Evolutionary conservation across 2,329 filamentous ascomycete species (phyloP), one percentile per base, ranked within the genome.

Genomic region (Fusarium virguliforme): DNA sequence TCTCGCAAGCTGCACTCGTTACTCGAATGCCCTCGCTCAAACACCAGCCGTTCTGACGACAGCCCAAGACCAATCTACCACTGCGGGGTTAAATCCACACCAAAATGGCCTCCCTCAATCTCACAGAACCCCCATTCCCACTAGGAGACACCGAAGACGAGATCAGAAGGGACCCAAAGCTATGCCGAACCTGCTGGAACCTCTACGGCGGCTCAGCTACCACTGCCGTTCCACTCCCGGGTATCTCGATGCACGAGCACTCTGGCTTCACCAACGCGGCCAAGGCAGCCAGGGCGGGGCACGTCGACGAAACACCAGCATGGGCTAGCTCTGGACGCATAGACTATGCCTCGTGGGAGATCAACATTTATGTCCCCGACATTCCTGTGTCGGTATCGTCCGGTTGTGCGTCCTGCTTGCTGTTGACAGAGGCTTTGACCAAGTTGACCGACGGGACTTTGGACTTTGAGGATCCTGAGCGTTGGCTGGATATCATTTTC

Each of bases 101-200:
- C 10, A 62, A 4, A 9, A 73, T 73, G 70, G 55, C 54, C 24
- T 73, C 67, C 46, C 35, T 73, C 5, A 40, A 60, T 34, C 70
- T 73, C 1, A 18, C 28, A 15, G 22, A 35, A 12, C 26, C 35
- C 4, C 72, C 72, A 5, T 64, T 63, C 13, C 72, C 72, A 1
- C 24, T 18, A 0, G 72, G 72, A 1, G 54, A 71, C 8, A 46
- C 48, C 2, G 64, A 73, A 8, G 53, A 68, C 13, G 65, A 73
- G 4, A 72, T 75, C 1, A 59, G 64, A 12, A 54, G 13, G 2
- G 62, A 75, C 22, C 60, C 64, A 4, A 62, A 38, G n/a, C 18
- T 64, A 3, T 75, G 73, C 3, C 46, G 57, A 2, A 64, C 54
- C 37, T 75, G 73, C 37, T 70, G 67, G 65, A 75, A 75, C 40